Base-by-base conservation (phyloP, 2,329 filamentous ascomycete species). In the Fusarium poae region DNA sequence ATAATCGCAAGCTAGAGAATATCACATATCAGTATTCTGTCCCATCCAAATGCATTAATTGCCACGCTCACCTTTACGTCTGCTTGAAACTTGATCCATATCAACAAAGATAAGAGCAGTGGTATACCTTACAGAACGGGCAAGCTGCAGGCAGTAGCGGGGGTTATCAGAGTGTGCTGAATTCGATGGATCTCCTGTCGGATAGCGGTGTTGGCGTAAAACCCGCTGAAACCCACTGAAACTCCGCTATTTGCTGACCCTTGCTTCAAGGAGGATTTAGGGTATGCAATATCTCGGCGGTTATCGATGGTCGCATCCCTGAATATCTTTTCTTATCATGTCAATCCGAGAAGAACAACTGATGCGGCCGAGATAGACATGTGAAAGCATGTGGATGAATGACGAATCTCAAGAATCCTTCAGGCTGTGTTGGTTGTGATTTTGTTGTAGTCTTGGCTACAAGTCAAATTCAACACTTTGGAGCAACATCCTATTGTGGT, bases 1-100 rank as follows among this genome's bases (percentile, higher is more conserved):
- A 8, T 78, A 74, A 64, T 82, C 80, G 58, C 79, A 80, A 20
- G 71, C 72, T 74, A 15, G 2, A 27, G 8, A n/a, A 18, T 1
- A n/a, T 27, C 6, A 12, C 18, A 20, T 7, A 35, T 34, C 11
- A 29, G 30, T 20, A 9, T 30, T 21, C 11, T 16, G 13, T 12
- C 18, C 3, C 23, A 20, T 5, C 16, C 5, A 16, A 20, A 27
- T 20, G n/a, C 35, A 39, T 20, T 35, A 13, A 35, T 35, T 39
- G 16, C 4, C 9, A 21, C 20, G 3, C 48, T 40, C 32, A 71
- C 70, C 70, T 68, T 72, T 73, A 21, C 71, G 44, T 50, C 71
- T 70, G 20, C 67, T 65, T 25, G 66, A 55, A 7, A 40, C 40
- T 3, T 44, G 25, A 4, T 71, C 55, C 67, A 69, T 72, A 1